Evolutionary conservation across 2,329 filamentous ascomycete genomes (phyloP), one percentile per base, ranked within the genome.

Genomic region (Dactylellina drechsleri): DNA sequence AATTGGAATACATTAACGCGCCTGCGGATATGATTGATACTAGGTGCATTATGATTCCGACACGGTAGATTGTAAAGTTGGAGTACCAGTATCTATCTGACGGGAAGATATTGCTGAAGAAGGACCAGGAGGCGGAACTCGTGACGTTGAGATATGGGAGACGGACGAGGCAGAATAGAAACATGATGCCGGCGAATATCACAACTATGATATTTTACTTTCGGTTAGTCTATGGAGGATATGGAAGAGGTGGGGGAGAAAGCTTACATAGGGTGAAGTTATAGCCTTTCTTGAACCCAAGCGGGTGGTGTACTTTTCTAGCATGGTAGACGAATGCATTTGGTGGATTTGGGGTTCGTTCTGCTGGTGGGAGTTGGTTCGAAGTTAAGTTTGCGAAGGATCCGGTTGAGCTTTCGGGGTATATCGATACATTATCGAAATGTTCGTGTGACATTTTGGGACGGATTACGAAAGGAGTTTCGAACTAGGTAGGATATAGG

Each of bases 261-360:
- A 8, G 77, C 76, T 58, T 66, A 80, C 84, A 89, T 1, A 89
- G 82, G 43, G 82, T 77, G 77, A 89, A 87, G 79, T 87, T 89
- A 82, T 88, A 88, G 41, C 82, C 83, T 78, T 85, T 86, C 1
- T 81, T 80, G 81, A 89, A 89, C 57, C 87, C 87, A 4, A 70
- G 62, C 1, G 66, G 58, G n/a, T 70, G 57, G n/a, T 70, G 62
- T 2, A 70, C 8, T n/a, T 64, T 62, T 41, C 66, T 40, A n/a
- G 49, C 49, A 26, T 49, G 54, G n/a, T 31, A 31, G 36, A 68
- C 66, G 31, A 68, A 62, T 2, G 10, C 6, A 16, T 68, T 68
- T 15, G 66, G 54, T 28, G 54, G 10, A 15, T 58, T 40, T 10
- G n/a, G 8, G 4, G 28, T 36, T n/a, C 36, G 13, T 26, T 20